Evolutionary conservation across 305 asterid species (phyloP), one percentile per base, ranked within the genome.

Genomic region (Solanum chacoense): DNA sequence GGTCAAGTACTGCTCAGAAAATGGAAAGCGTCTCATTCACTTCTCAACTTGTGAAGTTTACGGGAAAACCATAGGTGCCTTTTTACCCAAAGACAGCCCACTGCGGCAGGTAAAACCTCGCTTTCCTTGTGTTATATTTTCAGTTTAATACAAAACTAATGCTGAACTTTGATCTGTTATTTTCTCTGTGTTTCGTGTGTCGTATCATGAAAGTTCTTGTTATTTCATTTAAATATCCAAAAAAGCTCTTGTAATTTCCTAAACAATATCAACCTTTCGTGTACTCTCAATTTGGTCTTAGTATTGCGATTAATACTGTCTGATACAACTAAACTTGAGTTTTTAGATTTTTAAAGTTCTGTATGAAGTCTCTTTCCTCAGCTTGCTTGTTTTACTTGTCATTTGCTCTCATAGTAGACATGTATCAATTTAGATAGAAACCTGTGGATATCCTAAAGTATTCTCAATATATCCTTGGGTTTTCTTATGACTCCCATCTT

Each of bases 1-100:
- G 98, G 98, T 94, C 28, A 95, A 95, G 91, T 95, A 95, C 93
- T 94, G 98, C 85, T 95, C 98, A 2, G 98, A 94, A 83, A 95
- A 95, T 90, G 87, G 92, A 90, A 95, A 95, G 94, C 95, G 98
- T 35, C 96, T 94, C 84, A 95, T 95, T 88, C 98, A 95, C 90
- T 95, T 95, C 89, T 95, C 98, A 40, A 95, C 98, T 38, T 95
- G 97, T 88, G 98, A 95, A 91, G 93, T 95, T 81, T 95, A 95
- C 72, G 98, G 98, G 87, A 94, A 94, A 91, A 94, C 98, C 2
- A 89, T 93, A 86, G 97, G 96, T 90, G 88, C 91, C 88, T 94
- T 90, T 91, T 91, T 95, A 80, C 97, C 97, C 37, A 91, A 95
- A 91, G 98, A 95, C 87, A 95, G 96, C 89, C 95, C 95, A 20